Evolutionary conservation across 495 filamentous ascomycete genomes (phyloP), one percentile per base, ranked within the genome.

Genomic region (Massariosphaeria phaeospora): DNA sequence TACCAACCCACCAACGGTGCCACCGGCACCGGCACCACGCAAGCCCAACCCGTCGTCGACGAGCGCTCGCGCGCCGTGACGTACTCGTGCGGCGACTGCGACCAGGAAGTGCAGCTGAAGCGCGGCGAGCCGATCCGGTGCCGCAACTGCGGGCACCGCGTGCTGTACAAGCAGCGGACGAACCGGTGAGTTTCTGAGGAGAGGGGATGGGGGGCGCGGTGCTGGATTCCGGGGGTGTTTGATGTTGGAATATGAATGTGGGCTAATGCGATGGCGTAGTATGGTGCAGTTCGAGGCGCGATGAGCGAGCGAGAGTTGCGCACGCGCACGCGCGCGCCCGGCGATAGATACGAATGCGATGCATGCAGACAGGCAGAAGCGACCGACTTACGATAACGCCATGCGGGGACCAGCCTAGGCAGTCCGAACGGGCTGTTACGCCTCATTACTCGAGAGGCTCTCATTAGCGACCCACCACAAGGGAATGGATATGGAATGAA

Each of bases 231-330:
- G 42, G 29, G n/a, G 42, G n/a, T 18, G 8, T 12, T 13, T n/a
- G 36, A 17, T 8, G 24, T 7, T 30, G 5, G n/a, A 12, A 31
- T 3, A 39, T 26, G n/a, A 21, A 30, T 2, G 15, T 47, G 50
- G 21, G 39, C 45, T 55, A 54, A 54, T 43, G 21, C 1, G 36
- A n/a, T 31, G 15, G 29, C 52, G 77, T 78, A 81, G 83, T 55
- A 97, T 98, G 91, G 91, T 98, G 29, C 93, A 98, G 71, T 98
- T 98, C 65, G 91, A 98, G 73, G 94, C 94, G 43, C 83, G 91
- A 63, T 96, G 47, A 52, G 5, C 13, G 30, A 33, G 3, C 15
- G 24, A 15, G 43, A 17, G 18, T 29, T n/a, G n/a, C n/a, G n/a
- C n/a, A n/a, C n/a, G n/a, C n/a, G n/a, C n/a, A n/a, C n/a, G n/a